Percentiles rank a stretch among this genome's conserved stretches.
These are phyloP conservation scores for Syzygium malaccense DNA, from an alignment of 441 rosid genomes.

Conservation along the genomic window DNA sequence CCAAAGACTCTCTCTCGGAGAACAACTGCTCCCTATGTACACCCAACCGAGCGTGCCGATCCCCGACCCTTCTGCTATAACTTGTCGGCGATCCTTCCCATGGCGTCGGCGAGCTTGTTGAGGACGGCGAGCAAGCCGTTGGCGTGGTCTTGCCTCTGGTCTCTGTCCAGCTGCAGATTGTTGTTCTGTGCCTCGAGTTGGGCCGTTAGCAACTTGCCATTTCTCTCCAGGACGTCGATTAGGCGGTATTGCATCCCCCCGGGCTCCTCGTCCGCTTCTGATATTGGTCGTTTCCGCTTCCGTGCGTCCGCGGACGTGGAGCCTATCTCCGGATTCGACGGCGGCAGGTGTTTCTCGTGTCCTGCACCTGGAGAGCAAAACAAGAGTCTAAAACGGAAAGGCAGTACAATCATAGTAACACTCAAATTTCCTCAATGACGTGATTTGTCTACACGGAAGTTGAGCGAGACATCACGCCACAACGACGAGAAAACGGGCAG, in stretches of 20 bases:
- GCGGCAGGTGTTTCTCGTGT: conserved; percentile 38
- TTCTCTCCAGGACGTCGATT: conserved; percentile 68
- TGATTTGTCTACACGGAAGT: neutral
- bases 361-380: conserved; percentile 28
- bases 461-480: neutral
- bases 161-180: conserved; percentile 68
- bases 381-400: neutral
- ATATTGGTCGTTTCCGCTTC: conserved; percentile 49
- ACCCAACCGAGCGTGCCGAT: neutral
- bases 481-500: too few relatives aligned
- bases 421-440: neutral
- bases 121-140: conserved; percentile 69
- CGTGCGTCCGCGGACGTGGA: conserved; percentile 56
- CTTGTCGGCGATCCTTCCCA: conserved; percentile 88
- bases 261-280: conserved; percentile 41
- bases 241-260: conserved; percentile 35
- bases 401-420: neutral
- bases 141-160: conserved; percentile 75
- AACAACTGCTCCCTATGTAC: conserved; percentile 25
- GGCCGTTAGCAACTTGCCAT: conserved; percentile 69
- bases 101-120: conserved; percentile 83
- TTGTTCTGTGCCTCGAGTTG: conserved; percentile 91
- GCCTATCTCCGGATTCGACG: conserved; percentile 39
- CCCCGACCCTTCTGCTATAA: conserved; percentile 30
- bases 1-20: neutral